Evolutionary conservation across 108 stramenopile genomes (phyloP).

Genomic region (Nitzschia sp.): DNA sequence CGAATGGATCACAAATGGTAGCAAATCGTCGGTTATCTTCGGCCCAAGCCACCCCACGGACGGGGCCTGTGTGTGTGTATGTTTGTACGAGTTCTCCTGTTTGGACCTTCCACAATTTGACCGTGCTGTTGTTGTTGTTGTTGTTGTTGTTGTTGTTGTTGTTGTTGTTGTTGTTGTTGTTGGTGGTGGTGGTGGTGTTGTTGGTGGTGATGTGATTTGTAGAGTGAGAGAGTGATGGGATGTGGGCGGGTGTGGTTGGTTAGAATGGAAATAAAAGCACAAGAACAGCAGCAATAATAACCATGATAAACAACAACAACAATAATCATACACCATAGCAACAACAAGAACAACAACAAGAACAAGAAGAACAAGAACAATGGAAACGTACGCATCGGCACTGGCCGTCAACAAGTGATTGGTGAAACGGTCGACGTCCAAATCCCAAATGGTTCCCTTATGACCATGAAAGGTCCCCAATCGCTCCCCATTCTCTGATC

Average conservation of each 20-base stretch:
- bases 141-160: background rate
- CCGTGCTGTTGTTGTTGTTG: conserved; percentile 19
- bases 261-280: background rate
- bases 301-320: no score
- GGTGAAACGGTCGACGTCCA: conserved; percentile 85
- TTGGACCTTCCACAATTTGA: conserved; percentile 89
- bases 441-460: conserved; percentile 97
- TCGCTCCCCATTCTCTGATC: conserved; percentile 91
- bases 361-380: background rate
- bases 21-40: conserved; percentile 93
- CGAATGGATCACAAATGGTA: conserved; percentile 94
- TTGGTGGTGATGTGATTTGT: background rate
- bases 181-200: background rate
- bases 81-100: conserved; percentile 85
- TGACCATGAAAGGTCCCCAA: conserved; percentile 95
- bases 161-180: background rate
- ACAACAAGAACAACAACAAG: background rate
- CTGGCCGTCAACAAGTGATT: conserved; percentile 76
- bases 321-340: background rate
- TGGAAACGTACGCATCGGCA: conserved; percentile 62
- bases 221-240: background rate
- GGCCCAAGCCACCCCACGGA: conserved; percentile 88
- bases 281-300: background rate
- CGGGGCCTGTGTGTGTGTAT: conserved; percentile 90
- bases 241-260: background rate